phyloP scores from a whole-genome alignment of 768 basidiomycete genomes.

The Pleurotus eryngii region DNA sequence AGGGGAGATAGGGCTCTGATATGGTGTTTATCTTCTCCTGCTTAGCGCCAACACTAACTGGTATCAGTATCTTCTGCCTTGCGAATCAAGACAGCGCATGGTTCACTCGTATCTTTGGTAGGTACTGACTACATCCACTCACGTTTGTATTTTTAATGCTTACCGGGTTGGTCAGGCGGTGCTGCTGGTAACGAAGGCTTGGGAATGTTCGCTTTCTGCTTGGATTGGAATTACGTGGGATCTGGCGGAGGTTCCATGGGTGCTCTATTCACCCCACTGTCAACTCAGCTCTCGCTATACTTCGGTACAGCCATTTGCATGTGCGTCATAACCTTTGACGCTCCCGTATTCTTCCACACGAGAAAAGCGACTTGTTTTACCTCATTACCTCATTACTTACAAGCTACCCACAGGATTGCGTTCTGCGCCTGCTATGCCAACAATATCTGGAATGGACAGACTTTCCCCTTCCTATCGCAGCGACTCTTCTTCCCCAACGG shows the following conservation, averaged over 20 bases:
- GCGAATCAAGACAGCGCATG: slow-evolving; percentile 44
- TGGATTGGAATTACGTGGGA: slow-evolving; percentile 63
- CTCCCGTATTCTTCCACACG: too few species aligned
- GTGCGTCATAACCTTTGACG: slow-evolving; percentile 24
- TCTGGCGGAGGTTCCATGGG: slow-evolving; percentile 42
- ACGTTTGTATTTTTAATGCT: background rate
- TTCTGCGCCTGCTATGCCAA: slow-evolving; percentile 41
- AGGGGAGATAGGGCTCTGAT: too few species aligned
- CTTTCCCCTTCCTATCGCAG: slow-evolving; percentile 54
- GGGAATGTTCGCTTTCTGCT: slow-evolving; percentile 52
- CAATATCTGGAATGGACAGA: slow-evolving; percentile 56
- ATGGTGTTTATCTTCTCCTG: too few species aligned
- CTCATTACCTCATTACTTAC: background rate
- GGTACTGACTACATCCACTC: too few species aligned
- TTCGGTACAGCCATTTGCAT: slow-evolving; percentile 50
- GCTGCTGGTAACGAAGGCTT: slow-evolving; percentile 62
- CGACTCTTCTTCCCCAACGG: slow-evolving; percentile 41
- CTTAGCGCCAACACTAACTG: slow-evolving; percentile 42
- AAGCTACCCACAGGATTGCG: slow-evolving; percentile 27
- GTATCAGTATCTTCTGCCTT: slow-evolving; percentile 58
- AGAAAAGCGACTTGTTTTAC: too few species aligned
- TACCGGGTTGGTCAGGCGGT: slow-evolving; percentile 30
- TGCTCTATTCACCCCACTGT: slow-evolving; percentile 48
- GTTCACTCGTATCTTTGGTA: slow-evolving; percentile 55
- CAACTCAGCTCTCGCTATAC: slow-evolving; percentile 50